Base-by-base conservation (phyloP, 2,329 filamentous ascomycete species). In the Sarocladium kiliense region DNA sequence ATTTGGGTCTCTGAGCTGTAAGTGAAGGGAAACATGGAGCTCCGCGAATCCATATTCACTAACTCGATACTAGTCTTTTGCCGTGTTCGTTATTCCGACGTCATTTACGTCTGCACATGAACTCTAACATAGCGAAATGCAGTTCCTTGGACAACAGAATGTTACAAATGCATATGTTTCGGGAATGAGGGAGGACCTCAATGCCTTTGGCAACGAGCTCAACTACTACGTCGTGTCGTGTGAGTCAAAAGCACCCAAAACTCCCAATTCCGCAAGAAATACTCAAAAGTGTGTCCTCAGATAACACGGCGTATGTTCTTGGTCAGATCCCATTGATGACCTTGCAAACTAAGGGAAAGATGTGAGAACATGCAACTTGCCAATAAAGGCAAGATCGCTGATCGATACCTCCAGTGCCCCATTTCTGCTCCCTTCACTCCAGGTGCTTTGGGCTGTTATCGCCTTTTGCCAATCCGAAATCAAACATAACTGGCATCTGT, bases 221-320 rank as follows among this genome's bases (percentile, higher is more conserved):
- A 62, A 63, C 39, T 62, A 63, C 53, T 61, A 57, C 58, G 9
- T 60, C 54, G 51, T 63, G 55, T 3, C 62, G 54, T 49, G 71
- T 76, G 73, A 56, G 45, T 27, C 2, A 19, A 39, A 5, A 16
- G 36, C 18, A 16, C n/a, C 18, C 5, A 16, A 5, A 9, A 9
- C 7, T 5, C 36, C 18, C 3, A 21, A 26, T 23, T 5, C 6
- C 16, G 6, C 14, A 16, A 3, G 10, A n/a, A 32, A 32, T 32
- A 32, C 30, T 32, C 44, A 39, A 6, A 9, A 9, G n/a, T 16
- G 6, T 16, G 36, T 54, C n/a, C 34, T 12, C 73, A 23, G 74
- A 78, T 60, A 76, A 70, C n/a, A 76, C 75, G 34, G 62, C 59
- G 3, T 63, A 63, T 32, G 63, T 65, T 16, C 26, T 64, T 19